Conservation (phyloP, 129 eudicot species). For the Tanacetum coccineum region DNA sequence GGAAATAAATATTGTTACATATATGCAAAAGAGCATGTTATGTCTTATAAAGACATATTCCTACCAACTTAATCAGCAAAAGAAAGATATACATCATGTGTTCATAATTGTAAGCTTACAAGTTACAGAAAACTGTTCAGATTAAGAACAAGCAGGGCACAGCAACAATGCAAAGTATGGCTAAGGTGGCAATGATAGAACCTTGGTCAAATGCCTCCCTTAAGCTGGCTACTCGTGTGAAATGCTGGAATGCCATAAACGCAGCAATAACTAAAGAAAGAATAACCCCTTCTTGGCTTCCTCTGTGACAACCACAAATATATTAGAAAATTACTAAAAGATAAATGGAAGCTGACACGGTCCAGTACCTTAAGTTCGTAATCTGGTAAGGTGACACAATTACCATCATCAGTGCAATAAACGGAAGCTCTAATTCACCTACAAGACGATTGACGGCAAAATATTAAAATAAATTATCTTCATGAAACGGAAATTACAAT, state of each 20-base stretch:
- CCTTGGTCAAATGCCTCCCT: conserved; percentile 75
- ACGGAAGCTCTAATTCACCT: conserved; percentile 97
- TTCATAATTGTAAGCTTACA: conserved; percentile 16
- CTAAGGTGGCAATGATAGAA: conserved; percentile 74
- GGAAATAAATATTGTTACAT: conserved; percentile 4
- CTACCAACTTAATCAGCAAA: conserved; percentile 14
- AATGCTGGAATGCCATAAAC: conserved; percentile 87
- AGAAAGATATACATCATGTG: not conserved
- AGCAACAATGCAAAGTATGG: conserved; percentile 57
- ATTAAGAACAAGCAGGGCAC: conserved; percentile 77
- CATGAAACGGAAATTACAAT: not conserved
- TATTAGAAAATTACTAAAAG: conserved; percentile 11
- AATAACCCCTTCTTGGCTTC: conserved; percentile 72
- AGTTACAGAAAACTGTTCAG: conserved; percentile 6
- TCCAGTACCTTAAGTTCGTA: conserved; percentile 65
- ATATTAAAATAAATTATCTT: not conserved
- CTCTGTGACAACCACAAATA: conserved; percentile 42
- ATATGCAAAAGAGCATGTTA: not conserved
- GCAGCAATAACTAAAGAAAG: conserved; percentile 68
- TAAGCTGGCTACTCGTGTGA: conserved; percentile 64
- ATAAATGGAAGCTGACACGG: not conserved
- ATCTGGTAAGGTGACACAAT: conserved; percentile 69
- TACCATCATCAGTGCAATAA: conserved; percentile 58
- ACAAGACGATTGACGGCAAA: conserved; percentile 11
- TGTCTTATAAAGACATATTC: not conserved